Base-by-base conservation (phyloP, 352 stramenopile genomes). In the Globisporangium paddicum region DNA sequence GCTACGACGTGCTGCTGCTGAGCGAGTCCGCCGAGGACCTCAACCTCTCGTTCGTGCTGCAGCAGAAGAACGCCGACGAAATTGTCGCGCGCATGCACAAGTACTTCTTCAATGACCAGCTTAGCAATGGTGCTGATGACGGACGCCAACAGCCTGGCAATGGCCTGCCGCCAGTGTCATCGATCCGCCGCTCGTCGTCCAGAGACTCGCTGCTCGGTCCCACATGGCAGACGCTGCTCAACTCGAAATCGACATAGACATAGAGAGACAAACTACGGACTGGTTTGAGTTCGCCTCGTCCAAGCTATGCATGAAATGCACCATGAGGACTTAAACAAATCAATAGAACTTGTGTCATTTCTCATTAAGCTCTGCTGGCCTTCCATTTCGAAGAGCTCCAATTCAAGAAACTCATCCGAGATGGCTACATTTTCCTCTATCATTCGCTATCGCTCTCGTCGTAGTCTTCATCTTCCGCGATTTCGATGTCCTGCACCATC, bases 11-110 rank as follows among this genome's bases (percentile, higher is more conserved):
- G 28, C 61, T 95, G 55, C 69, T 96, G 55, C 69, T 96, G 8
- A 93, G 80, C 49, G 87, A 94, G 41, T 94, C 86, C 28, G 82
- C 87, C 9, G 87, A 96, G 69, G 87, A 96, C 65, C 62, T 96
- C n/a, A 96, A 96, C 64, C 63, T 96, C 59, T 94, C 83, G 41
- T 96, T 96, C 55, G 87, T 96, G 23, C 65, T 96, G n/a, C 72
- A 90, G 67, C 76, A 93, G 53, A 76, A 81, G 49, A 69, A 86
- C 41, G 82, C 87, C 28, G 82, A 93, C 50, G 76, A 79, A 4
- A 64, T 96, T n/a, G 85, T 96, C 32, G 70, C 72, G 51, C 79
- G 77, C 32, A 90, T 96, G 81, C 86, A 95, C 62, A 62, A 73
- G 48, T 88, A 76, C 55, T 91, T 95, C 52, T 93, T 95, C 59